Evolutionary conservation across 495 filamentous ascomycete genomes (phyloP), one percentile per base, ranked within the genome.

Genomic region (Penicillium pulvis): DNA sequence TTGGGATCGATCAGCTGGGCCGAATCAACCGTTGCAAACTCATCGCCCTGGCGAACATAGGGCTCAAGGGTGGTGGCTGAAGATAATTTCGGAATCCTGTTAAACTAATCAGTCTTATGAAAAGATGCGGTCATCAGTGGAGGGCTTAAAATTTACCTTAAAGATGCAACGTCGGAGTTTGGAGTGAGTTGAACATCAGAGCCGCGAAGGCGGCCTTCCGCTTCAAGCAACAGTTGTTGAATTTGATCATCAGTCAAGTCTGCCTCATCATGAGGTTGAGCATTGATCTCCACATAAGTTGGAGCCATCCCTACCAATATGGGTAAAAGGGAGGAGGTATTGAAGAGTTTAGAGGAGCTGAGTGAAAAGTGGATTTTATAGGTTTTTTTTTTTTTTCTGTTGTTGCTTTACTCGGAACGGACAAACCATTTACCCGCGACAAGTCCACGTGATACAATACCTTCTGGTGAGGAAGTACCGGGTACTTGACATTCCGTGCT

Each of bases 221-320:
- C 89, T 71, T 88, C 79, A 51, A 79, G 74, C 42, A 92, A 80
- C 36, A 92, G 77, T 60, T 82, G 72, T 58, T 81, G 73, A 51
- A 90, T 79, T 65, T 86, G 81, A 59, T 85, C 80, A 79, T 85
- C 84, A 35, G 68, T 70, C 50, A 74, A 47, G 23, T 70, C 62
- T 46, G 64, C 52, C 36, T 68, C 59, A 56, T 60, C 52, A 14
- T 59, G 64, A 58, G 60, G 58, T 36, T 56, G 60, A 24, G 53
- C 45, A 41, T 33, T 51, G 20, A 53, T 42, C 39, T 41, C 48
- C 8, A 57, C 41, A 45, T 19, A 41, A 31, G 51, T 59, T 56
- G 57, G 47, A 50, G 53, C 59, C 67, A 70, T 70, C 47, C 61
- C 66, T 64, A 56, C 54, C 45, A 53, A 26, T 59, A 44, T n/a